Conservation (phyloP, 2,329 filamentous ascomycete species). For the Aspergillus transmontanensis region DNA sequence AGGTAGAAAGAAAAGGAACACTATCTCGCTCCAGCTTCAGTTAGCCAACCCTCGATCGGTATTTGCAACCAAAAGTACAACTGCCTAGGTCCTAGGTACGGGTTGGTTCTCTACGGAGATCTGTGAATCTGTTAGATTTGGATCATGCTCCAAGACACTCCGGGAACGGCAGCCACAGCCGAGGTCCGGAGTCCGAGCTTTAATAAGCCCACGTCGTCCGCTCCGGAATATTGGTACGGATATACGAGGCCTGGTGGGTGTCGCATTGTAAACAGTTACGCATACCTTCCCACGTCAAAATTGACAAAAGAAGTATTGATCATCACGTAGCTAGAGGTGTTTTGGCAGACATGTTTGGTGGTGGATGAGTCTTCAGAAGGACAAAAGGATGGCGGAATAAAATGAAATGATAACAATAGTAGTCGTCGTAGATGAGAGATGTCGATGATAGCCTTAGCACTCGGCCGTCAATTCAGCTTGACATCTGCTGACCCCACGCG, state of each 20-base stretch:
- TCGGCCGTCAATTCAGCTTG: slow-evolving; percentile 9
- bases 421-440: background rate
- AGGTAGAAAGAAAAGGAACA: background rate
- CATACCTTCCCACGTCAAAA: background rate
- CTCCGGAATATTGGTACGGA: background rate
- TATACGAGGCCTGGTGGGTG: background rate
- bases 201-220: background rate
- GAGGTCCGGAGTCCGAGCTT: slow-evolving; percentile 11
- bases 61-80: background rate
- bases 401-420: background rate
- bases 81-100: background rate
- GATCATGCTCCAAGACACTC: background rate
- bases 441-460: background rate
- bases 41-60: background rate
- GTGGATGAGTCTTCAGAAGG: slow-evolving; percentile 3
- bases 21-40: background rate
- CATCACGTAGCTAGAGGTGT: slow-evolving; percentile 9
- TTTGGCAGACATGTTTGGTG: slow-evolving; percentile 11
- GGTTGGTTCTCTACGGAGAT: background rate
- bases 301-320: slow-evolving; percentile 11
- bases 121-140: background rate
- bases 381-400: background rate
- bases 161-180: background rate
- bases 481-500: slow-evolving; percentile 22
- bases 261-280: background rate